Evolutionary conservation across 768 basidiomycete species (phyloP).

Genomic region (Asterophora lycoperdoides): DNA sequence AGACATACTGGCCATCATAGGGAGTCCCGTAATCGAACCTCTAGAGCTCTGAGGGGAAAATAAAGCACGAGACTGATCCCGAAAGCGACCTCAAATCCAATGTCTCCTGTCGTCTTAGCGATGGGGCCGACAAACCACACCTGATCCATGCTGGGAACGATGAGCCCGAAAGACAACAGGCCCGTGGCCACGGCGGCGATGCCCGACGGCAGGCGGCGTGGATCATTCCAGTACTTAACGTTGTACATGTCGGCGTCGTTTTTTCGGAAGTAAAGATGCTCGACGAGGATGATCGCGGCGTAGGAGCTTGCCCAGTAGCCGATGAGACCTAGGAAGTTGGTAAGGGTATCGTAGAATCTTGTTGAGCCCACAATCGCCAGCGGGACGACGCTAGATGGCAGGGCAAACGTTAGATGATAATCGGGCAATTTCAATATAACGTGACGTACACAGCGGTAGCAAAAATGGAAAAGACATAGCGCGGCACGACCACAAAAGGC

Average conservation of each 20-base stretch:
- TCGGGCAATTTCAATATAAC: neutral
- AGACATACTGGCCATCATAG: conserved; percentile 1
- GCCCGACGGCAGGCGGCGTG: conserved; percentile 58
- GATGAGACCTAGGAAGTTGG: conserved; percentile 71
- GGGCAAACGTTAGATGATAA: neutral
- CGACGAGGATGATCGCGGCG: conserved; percentile 56
- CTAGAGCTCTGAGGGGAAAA: conserved; percentile 49
- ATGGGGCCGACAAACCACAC: conserved; percentile 78
- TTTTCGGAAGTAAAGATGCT: conserved; percentile 65
- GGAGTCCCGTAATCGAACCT: conserved; percentile 30
- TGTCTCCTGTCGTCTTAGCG: conserved; percentile 64
- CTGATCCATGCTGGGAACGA: conserved; percentile 70
- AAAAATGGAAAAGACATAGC: conserved; percentile 73
- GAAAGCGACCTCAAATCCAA: conserved; percentile 79
- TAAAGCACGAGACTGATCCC: conserved; percentile 50
- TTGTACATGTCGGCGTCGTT: conserved; percentile 52
- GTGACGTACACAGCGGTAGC: conserved; percentile 62
- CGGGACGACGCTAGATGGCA: conserved; percentile 53
- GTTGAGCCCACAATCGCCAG: conserved; percentile 72
- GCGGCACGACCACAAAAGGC: conserved; percentile 52
- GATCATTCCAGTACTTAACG: conserved; percentile 50
- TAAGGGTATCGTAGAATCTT: conserved; percentile 64
- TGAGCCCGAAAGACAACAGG: conserved; percentile 49
- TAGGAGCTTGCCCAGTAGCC: conserved; percentile 68
- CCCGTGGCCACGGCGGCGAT: conserved; percentile 58